Base-by-base conservation (phyloP, 2,329 filamentous ascomycete genomes). In the Herpotrichia juniperi region DNA sequence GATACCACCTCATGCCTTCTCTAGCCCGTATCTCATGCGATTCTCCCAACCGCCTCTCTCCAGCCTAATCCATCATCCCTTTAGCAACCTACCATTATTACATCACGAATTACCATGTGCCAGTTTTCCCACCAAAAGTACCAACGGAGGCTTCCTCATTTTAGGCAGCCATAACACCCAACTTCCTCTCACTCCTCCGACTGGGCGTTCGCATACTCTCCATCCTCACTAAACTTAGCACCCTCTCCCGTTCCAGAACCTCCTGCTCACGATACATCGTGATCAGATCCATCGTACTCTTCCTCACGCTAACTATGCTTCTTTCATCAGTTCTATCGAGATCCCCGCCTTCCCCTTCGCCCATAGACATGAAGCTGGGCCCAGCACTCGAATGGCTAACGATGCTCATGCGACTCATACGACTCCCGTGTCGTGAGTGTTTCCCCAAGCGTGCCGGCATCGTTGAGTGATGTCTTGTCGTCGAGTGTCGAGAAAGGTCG, bases 251-350 rank as follows among this genome's bases (percentile, higher is more conserved):
- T 52, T 76, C 75, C n/a, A 59, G 58, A 24, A 62, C 58, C 51
- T 76, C 72, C 49, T 69, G 66, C 49, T 71, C 63, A 48, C 72
- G 63, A 50, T 74, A 71, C 43, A 68, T 60, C n/a, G 64, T 61
- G 9, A 75, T 57, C 54, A 78, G 55, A 56, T 77, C 74, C 63
- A 74, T 70, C 7, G 74, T 76, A 55, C 74, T 76, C n/a, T 63
- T 66, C 35, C 74, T 59, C 19, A 74, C 64, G 50, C 68, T 72
- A n/a, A 64, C 61, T 6, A 69, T 57, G 40, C 71, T 74, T 28
- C 50, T 62, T 28, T 58, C 59, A 24, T 67, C 63, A 1, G 44
- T 43, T 14, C 46, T 46, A 19, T 53, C 56, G 2, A 31, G 50
- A 21, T 62, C 57, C 22, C 62, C 58, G 5, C 31, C 35, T 12